Base-by-base conservation (phyloP, 129 eudicot genomes). In the Calendula officinalis region DNA sequence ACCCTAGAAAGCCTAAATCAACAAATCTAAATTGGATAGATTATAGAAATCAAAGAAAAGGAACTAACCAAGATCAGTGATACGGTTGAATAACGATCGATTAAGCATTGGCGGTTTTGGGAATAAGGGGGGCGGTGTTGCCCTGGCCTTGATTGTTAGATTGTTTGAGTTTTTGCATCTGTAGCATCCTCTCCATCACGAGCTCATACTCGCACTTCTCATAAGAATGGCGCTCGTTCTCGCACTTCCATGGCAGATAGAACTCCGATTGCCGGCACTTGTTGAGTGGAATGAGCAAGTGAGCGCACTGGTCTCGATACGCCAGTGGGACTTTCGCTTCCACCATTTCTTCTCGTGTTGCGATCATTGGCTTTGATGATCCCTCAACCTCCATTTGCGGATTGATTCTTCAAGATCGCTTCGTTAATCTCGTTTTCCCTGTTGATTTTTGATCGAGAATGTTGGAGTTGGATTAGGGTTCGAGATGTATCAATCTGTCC, bases 131-230 rank as follows among this genome's bases (percentile, higher is more conserved):
- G 59, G 83, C 70, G n/a, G n/a, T n/a, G n/a, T n/a, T n/a, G n/a
- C n/a, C n/a, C n/a, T n/a, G n/a, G n/a, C n/a, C n/a, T n/a, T n/a
- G n/a, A n/a, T n/a, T n/a, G n/a, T n/a, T n/a, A n/a, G n/a, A n/a
- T n/a, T n/a, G 61, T 56, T 77, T 81, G 56, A 34, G 37, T 45
- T 75, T 67, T 70, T 88, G 88, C 96, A 88, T 88, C 80, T 81
- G 88, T 5, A 88, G 83, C 91, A 88, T 88, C 63, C 96, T 62
- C 67, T 88, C 96, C 96, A 88, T 84, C 15, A 88, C 88, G 43
- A 88, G 91, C 80, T 88, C 96, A 66, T 88, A 88, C 80, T 76
- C 86, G 71, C 96, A 88, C 69, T 88, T 88, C 82, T 88, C 96
- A 15, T 88, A 84, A 27, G 78, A 3, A 46, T 88, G 96, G 62